These are phyloP conservation scores for Miamiensis avidus DNA, from an alignment of 169 alveolate genomes.

Conservation along the genomic window DNA sequence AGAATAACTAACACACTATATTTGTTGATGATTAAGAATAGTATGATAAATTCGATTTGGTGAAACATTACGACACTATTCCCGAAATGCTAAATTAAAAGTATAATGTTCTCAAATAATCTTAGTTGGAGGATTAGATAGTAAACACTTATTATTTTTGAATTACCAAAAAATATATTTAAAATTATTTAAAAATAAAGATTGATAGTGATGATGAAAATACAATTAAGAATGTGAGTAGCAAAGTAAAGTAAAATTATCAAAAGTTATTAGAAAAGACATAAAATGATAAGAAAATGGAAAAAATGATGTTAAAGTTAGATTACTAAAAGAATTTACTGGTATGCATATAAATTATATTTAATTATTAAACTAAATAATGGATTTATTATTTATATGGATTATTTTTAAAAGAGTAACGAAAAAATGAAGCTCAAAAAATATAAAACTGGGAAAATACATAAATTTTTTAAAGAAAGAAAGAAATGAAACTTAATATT, in stretches of 20 bases:
- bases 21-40: slow-evolving; percentile 19
- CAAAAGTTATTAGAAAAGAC: background rate
- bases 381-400: background rate
- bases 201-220: background rate
- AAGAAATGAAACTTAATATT: slow-evolving; percentile 28
- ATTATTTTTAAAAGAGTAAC: slow-evolving; percentile 2
- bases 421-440: slow-evolving; percentile 25
- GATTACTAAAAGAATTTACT: slow-evolving; percentile 20
- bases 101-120: background rate
- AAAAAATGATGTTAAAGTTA: slow-evolving; percentile 2
- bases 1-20: background rate
- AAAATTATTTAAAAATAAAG: background rate
- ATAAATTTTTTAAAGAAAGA: slow-evolving; percentile 27
- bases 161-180: background rate
- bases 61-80: slow-evolving; percentile 1
- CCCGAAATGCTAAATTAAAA: background rate
- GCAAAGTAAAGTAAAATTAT: background rate
- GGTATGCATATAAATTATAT: background rate
- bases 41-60: slow-evolving; percentile 19
- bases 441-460: slow-evolving; percentile 15
- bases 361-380: background rate
- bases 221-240: background rate
- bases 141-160: background rate
- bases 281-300: slow-evolving; percentile 28
- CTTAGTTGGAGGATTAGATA: background rate